Conservation (phyloP, 148 eudicot genomes). For the Vaccinium corymbosum region DNA sequence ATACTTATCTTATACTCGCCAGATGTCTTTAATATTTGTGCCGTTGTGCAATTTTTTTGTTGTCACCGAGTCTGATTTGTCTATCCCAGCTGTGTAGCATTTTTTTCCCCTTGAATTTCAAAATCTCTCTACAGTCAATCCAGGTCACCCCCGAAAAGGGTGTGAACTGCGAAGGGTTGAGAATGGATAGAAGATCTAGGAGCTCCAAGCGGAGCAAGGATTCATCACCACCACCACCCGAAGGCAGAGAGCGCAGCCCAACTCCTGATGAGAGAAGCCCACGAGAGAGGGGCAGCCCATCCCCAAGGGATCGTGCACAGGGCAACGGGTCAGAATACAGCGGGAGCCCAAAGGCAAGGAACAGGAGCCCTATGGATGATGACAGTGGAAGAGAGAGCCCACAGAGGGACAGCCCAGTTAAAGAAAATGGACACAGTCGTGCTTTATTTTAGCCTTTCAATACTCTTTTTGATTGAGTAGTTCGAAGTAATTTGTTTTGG, state of each 20-base stretch:
- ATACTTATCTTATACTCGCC: not conserved
- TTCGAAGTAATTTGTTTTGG: not conserved
- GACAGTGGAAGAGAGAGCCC: conserved; percentile 42
- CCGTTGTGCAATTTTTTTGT: not conserved
- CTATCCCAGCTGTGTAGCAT: not conserved
- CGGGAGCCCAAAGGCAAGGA: conserved; percentile 44
- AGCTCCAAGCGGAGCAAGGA: conserved; percentile 38
- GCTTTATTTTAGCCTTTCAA: not conserved
- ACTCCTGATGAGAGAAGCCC: conserved; percentile 47
- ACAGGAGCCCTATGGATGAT: conserved; percentile 41
- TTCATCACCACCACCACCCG: conserved; percentile 40
- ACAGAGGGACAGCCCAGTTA: conserved; percentile 38
- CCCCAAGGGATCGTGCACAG: conserved; percentile 33
- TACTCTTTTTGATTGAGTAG: not conserved
- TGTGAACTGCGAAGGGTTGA: conserved; percentile 38
- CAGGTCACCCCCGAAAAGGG: conserved; percentile 52
- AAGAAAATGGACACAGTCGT: conserved; percentile 40
- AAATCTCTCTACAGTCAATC: conserved; percentile 46
- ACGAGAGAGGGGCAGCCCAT: conserved; percentile 36
- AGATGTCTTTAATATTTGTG: not conserved
- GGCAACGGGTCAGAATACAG: conserved; percentile 49
- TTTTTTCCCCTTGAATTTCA: not conserved
- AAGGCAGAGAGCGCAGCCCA: conserved; percentile 42
- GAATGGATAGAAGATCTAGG: conserved; percentile 43
- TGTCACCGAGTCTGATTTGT: not conserved